Percentiles rank a stretch among this genome's conserved stretches.
Conservation (phyloP, 768 basidiomycete species). For the Mycena filopes region DNA sequence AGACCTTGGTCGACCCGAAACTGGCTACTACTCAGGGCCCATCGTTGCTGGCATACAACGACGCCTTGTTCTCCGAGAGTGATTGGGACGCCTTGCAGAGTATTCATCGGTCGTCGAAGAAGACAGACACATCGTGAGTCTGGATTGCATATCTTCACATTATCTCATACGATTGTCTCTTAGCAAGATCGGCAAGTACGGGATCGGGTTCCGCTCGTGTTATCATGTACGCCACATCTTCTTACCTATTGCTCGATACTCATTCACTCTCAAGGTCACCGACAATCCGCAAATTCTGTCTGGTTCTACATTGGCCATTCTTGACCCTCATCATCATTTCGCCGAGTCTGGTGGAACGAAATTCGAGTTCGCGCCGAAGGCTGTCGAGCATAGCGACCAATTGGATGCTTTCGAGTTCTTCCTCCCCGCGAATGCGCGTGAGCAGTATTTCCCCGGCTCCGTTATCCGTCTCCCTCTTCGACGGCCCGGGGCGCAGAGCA, state of each 20-base stretch:
- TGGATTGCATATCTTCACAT: neutral
- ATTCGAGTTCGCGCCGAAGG: conserved; percentile 41
- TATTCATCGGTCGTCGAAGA: conserved; percentile 59
- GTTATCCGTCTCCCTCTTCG: conserved; percentile 61
- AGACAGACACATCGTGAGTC: conserved; percentile 53
- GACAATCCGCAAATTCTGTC: conserved; percentile 63
- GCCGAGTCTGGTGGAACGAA: conserved; percentile 43
- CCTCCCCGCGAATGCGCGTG: conserved; percentile 28
- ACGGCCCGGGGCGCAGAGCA: conserved; percentile 37
- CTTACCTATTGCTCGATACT: neutral
- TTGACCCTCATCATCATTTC: conserved; percentile 53
- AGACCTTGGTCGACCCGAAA: conserved; percentile 39
- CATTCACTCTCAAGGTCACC: conserved; percentile 48
- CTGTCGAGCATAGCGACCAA: conserved; percentile 42
- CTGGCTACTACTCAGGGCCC: conserved; percentile 52
- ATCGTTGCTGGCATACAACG: conserved; percentile 58
- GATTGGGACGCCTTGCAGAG: conserved; percentile 59
- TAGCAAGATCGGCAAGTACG: conserved; percentile 66
- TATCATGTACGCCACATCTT: conserved; percentile 53
- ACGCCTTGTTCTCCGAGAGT: conserved; percentile 49
- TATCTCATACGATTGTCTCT: neutral
- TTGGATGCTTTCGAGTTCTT: conserved; percentile 45
- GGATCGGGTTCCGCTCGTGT: conserved; percentile 60
- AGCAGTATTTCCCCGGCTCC: conserved; percentile 48
- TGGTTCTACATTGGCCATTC: conserved; percentile 48